A percentile compares a stretch with the other conserved stretches of the same genome.
Evolutionary conservation across 352 stramenopile species (phyloP).

Genomic region (Phytophthora pinifolia): DNA sequence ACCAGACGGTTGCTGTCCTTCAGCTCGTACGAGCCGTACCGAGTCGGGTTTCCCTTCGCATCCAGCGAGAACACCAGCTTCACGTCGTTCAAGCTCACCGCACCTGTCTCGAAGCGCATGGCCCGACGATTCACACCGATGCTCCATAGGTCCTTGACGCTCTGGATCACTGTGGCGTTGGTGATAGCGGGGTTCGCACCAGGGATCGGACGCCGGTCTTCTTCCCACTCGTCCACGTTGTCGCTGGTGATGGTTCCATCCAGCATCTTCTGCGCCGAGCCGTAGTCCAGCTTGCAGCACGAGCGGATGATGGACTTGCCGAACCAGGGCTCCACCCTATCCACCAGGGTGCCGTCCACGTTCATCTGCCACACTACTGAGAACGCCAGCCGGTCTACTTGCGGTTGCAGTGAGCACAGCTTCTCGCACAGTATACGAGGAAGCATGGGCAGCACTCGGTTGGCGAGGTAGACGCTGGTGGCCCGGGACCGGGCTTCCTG

Average conservation of each 20-base stretch:
- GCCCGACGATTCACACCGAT: constrained; percentile 69
- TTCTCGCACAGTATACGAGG: constrained; percentile 96
- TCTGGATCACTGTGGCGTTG: constrained; percentile 58
- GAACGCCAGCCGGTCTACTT: constrained; percentile 96
- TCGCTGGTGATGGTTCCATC: constrained; percentile 81
- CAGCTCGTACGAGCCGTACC: constrained; percentile 90
- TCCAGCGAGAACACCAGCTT: constrained; percentile 96
- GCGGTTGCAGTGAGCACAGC: constrained; percentile 96
- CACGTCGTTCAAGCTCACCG: constrained; percentile 90
- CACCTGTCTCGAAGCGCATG: constrained; percentile 91
- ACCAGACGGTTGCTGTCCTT: constrained; percentile 95
- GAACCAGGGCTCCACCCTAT: constrained; percentile 93
- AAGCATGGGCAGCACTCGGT: constrained; percentile 96
- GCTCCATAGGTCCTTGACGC: constrained; percentile 65
- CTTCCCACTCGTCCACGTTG: constrained; percentile 75
- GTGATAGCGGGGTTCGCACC: constrained; percentile 51
- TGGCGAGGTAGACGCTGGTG: constrained; percentile 97
- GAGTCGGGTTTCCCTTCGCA: constrained; percentile 88
- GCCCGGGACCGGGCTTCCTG: constrained; percentile 90
- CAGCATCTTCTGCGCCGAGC: constrained; percentile 96
- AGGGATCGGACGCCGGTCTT: constrained; percentile 42
- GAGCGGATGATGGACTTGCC: constrained; percentile 98
- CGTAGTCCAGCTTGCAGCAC: constrained; percentile 96
- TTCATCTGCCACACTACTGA: constrained; percentile 97
- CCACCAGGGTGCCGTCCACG: constrained; percentile 90